These are phyloP conservation scores for Suhomyces prunicola DNA, from an alignment of 805 yeast genomes.

Conservation along the genomic window DNA sequence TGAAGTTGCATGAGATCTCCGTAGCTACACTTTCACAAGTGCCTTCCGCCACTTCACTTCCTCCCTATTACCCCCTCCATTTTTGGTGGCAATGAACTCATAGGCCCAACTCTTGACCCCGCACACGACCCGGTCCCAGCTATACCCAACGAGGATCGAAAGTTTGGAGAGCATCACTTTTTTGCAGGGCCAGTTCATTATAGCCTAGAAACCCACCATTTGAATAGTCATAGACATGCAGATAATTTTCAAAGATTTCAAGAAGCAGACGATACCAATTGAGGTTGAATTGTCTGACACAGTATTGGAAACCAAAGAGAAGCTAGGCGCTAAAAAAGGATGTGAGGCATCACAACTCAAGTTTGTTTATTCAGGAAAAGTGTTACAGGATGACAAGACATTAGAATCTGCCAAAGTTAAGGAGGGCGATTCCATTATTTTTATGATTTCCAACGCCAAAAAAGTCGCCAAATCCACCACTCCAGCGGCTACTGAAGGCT, in stretches of 20 bases:
- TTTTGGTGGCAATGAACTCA: background rate
- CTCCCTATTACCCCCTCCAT: background rate
- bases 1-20: background rate
- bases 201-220: background rate
- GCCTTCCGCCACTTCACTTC: background rate
- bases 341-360: conserved; percentile 75
- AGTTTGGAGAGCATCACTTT: background rate
- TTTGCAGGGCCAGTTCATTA: background rate
- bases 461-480: conserved; percentile 23
- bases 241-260: conserved; percentile 83
- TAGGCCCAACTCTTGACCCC: background rate
- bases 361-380: conserved; percentile 89
- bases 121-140: background rate
- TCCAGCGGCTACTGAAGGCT: conserved; percentile 12
- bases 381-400: conserved; percentile 77
- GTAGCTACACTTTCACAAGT: background rate
- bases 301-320: conserved; percentile 67
- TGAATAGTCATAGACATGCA: conserved; percentile 48
- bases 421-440: conserved; percentile 84
- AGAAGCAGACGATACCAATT: conserved; percentile 80
- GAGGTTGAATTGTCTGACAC: conserved; percentile 70
- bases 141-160: background rate
- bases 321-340: conserved; percentile 63
- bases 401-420: conserved; percentile 72
- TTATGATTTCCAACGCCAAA: conserved; percentile 68